Percentiles rank a stretch among this genome's conserved stretches.
Evolutionary conservation across 2,329 filamentous ascomycete species (phyloP).

Genomic region (Nothophoma quercina): DNA sequence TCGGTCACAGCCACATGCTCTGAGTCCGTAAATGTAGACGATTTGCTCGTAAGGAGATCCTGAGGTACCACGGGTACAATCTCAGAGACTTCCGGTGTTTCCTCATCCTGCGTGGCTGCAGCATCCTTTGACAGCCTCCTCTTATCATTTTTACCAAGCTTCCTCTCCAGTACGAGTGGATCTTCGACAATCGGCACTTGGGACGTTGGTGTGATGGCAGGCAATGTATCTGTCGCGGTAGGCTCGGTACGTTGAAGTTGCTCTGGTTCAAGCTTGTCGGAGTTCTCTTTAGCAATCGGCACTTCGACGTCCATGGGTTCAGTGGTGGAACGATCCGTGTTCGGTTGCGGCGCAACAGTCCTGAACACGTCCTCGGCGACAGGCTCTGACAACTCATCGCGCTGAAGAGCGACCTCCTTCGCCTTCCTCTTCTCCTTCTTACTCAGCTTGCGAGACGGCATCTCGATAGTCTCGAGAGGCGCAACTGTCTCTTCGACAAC

Average conservation of each 20-base stretch:
- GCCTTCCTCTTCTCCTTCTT: slow-evolving; percentile 36
- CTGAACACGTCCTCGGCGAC: neutral
- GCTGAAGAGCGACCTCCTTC: slow-evolving; percentile 14
- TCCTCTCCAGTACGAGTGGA: slow-evolving; percentile 18
- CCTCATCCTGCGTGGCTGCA: neutral
- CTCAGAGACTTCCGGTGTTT: neutral
- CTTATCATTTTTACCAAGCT: slow-evolving; percentile 46
- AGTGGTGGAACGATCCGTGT: neutral
- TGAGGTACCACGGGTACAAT: neutral
- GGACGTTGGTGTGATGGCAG: neutral
- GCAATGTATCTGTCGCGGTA: too few relatives aligned
- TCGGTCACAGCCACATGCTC: neutral
- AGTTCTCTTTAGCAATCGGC: neutral
- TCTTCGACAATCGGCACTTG: slow-evolving; percentile 17
- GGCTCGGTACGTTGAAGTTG: too few relatives aligned
- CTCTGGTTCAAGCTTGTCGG: neutral
- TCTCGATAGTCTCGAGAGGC: neutral
- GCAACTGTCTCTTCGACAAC: neutral
- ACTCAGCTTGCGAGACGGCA: slow-evolving; percentile 22
- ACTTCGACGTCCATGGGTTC: neutral
- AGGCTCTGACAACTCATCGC: slow-evolving; percentile 13
- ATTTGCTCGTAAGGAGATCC: neutral
- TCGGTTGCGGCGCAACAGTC: neutral
- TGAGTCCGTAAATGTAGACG: neutral
- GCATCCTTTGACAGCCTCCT: slow-evolving; percentile 40